Base-by-base conservation (phyloP, 2,329 filamentous ascomycete species). In the Diaporthe citriasiana region DNA sequence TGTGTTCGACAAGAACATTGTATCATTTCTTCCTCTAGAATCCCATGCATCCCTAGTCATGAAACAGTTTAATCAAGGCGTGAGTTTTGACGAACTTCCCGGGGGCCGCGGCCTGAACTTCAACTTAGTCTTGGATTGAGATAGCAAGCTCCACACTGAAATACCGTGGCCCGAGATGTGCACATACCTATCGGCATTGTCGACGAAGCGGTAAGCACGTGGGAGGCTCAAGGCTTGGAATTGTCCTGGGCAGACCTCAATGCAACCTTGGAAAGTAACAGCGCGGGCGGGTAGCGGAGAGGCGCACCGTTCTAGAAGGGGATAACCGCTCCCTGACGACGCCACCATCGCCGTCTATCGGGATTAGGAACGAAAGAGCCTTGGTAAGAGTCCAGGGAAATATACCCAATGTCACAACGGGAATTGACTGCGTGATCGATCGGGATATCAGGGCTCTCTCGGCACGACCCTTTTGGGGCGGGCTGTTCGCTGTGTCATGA, bases 221-320 rank as follows among this genome's bases (percentile, higher is more conserved):
- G 42, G 59, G 59, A 33, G 59, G 59, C 59, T 50, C 27, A n/a
- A 50, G 25, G 19, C 59, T 50, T 65, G 59, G 59, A n/a, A 45
- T 3, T 25, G 10, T 47, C 2, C 59, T 65, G 42, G 59, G 40
- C 59, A 65, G 27, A n/a, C 25, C 40, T 42, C 59, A 25, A 33
- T 65, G n/a, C 40, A n/a, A 47, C 19, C 27, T 47, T 17, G 19
- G 6, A 33, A 10, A 35, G 40, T 19, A 3, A 35, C 56, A 40
- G 22, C 33, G 22, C 33, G 13, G 10, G 5, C 40, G 35, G 35
- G 40, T 59, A 10, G 13, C 35, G 35, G 42, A 63, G 25, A 9
- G 8, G 4, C 12, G 30, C 35, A 17, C 35, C 38, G 13, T 42
- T 60, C 40, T 15, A 17, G 3, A 65, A 65, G n/a, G 25, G 40